A percentile compares a stretch with the other conserved stretches of the same genome.
Conservation (phyloP, 805 yeast species). For the Teunomyces lycoperdinae region DNA sequence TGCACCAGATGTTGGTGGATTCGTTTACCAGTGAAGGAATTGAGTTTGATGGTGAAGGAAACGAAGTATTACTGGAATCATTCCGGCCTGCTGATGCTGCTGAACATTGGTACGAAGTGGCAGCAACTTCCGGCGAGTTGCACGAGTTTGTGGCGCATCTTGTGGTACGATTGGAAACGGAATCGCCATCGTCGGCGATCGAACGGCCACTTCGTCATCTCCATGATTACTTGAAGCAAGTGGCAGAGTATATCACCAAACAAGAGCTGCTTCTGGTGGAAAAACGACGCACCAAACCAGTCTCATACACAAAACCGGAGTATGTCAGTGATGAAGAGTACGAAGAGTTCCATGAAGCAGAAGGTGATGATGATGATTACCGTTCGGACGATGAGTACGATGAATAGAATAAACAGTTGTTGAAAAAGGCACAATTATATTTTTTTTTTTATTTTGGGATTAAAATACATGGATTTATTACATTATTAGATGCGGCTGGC, state of each 20-base stretch:
- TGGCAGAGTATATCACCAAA: slow-evolving; percentile 25
- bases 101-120: slow-evolving; percentile 36
- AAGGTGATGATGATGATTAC: slow-evolving; percentile 19
- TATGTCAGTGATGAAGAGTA: slow-evolving; percentile 11
- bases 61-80: slow-evolving; percentile 18
- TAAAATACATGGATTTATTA: slow-evolving; percentile 1
- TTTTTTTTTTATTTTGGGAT: neutral
- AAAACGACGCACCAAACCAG: neutral
- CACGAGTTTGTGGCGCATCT: slow-evolving; percentile 24
- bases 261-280: slow-evolving; percentile 19
- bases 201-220: slow-evolving; percentile 28
- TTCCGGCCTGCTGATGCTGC: slow-evolving; percentile 6
- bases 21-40: slow-evolving; percentile 28
- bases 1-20: slow-evolving; percentile 28
- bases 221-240: slow-evolving; percentile 25
- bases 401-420: neutral
- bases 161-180: slow-evolving; percentile 18
- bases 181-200: slow-evolving; percentile 15
- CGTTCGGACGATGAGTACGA: slow-evolving; percentile 10
- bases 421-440: too few species aligned
- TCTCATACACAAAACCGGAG: neutral
- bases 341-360: slow-evolving; percentile 11
- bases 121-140: slow-evolving; percentile 28
- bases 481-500: slow-evolving; percentile 41
- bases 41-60: slow-evolving; percentile 33